Evolutionary conservation across 345 rosid genomes (phyloP).

Genomic region (Syzygium aqueum): DNA sequence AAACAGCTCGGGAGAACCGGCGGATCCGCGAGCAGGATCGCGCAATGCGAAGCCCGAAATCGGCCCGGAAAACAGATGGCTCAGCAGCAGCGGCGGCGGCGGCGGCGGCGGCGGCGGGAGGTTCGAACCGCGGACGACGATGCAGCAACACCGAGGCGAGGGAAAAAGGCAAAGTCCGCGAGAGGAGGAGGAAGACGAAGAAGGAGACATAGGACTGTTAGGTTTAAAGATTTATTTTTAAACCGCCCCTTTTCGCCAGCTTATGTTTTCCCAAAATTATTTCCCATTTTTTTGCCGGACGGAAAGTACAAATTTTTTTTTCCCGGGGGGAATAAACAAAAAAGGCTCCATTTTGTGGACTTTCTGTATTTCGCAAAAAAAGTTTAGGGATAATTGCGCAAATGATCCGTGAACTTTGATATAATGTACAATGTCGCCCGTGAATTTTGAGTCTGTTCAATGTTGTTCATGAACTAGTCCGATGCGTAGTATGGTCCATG

Average conservation of each 20-base stretch:
- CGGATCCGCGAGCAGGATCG: not conserved
- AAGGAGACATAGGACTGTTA: not conserved
- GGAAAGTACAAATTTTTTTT: too few species aligned
- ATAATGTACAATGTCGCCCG: too few species aligned
- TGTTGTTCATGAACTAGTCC: rapidly evolving
- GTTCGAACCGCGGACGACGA: not conserved
- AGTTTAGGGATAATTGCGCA: too few species aligned
- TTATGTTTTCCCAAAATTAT: too few species aligned
- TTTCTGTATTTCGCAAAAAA: too few species aligned
- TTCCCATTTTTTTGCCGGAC: too few species aligned
- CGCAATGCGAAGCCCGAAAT: not conserved
- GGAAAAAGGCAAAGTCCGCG: not conserved
- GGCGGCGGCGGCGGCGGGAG: not conserved
- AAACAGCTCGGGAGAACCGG: not conserved
- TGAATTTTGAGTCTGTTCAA: too few species aligned
- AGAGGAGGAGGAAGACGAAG: not conserved
- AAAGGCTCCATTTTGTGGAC: too few species aligned
- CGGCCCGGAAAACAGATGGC: not conserved
- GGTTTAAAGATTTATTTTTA: not conserved
- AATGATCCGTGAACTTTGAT: too few species aligned
- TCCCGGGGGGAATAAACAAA: too few species aligned
- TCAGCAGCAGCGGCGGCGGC: not conserved
- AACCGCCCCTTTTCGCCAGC: too few species aligned
- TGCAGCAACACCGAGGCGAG: not conserved
- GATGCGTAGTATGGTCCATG: too few species aligned